phyloP scores from a whole-genome alignment of 352 stramenopile genomes.

The Phytopythium litorale region DNA sequence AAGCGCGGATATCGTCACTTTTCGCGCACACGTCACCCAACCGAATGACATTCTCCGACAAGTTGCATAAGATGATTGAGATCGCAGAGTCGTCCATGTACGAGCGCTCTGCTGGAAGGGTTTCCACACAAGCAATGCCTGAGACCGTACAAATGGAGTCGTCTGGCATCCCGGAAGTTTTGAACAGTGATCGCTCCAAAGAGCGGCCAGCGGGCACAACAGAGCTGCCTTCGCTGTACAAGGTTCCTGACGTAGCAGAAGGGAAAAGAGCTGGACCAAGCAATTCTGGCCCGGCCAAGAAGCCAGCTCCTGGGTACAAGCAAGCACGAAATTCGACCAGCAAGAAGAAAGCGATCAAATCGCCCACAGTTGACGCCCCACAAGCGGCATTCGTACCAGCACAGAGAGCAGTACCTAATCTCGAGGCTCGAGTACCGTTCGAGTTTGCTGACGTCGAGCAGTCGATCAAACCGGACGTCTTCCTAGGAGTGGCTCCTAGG shows the following conservation, averaged over 20 bases:
- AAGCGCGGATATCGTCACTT: conserved; percentile 48
- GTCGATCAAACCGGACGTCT: background rate
- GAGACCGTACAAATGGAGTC: background rate
- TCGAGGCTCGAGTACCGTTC: background rate
- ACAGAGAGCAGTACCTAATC: background rate
- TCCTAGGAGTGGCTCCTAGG: background rate
- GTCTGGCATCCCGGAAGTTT: background rate
- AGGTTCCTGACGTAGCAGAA: background rate
- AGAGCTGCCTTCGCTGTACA: background rate
- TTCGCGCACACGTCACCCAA: conserved; percentile 37
- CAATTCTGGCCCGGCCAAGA: background rate
- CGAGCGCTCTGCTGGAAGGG: conserved; percentile 18
- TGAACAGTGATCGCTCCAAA: background rate
- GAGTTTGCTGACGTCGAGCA: conserved; percentile 2
- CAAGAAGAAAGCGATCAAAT: background rate
- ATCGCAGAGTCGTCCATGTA: conserved; percentile 71
- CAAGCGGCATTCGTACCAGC: background rate
- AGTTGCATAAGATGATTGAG: conserved; percentile 80
- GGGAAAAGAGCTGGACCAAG: background rate
- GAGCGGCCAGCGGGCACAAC: background rate
- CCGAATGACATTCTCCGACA: conserved; percentile 70
- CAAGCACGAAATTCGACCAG: background rate
- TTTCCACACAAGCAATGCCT: background rate
- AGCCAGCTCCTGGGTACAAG: background rate
- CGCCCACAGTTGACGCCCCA: background rate